A percentile compares a stretch with the other conserved stretches of the same genome.
Conservation (phyloP, 495 filamentous ascomycete genomes). For the Collariella sp. region DNA sequence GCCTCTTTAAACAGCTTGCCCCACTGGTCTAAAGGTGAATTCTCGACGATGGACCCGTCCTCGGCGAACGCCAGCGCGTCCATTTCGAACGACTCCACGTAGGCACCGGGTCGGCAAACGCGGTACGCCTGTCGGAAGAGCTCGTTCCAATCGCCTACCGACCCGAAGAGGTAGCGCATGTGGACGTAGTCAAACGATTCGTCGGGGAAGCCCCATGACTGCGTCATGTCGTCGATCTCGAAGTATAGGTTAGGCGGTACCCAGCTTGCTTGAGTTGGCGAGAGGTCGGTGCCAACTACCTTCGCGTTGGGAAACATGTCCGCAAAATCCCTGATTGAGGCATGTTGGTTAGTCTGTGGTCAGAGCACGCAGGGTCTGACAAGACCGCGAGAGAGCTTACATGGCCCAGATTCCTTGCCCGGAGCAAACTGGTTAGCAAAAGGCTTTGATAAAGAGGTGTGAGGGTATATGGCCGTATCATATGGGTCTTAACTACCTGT, state of each 20-base stretch:
- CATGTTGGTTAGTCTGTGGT: too few relatives aligned
- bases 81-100: constrained; percentile 22
- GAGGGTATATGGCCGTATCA: too few relatives aligned
- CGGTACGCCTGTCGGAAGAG: constrained; percentile 32
- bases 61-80: constrained; percentile 19
- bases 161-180: constrained; percentile 48
- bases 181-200: constrained; percentile 58
- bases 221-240: constrained; percentile 49
- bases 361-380: too few relatives aligned
- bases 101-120: constrained; percentile 35
- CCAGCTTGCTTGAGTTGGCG: constrained; percentile 45
- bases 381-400: constrained; percentile 10
- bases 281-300: constrained; percentile 56
- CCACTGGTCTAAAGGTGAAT: constrained; percentile 31
- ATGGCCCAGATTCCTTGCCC: constrained; percentile 35
- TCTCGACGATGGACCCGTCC: constrained; percentile 23
- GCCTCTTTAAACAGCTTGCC: constrained; percentile 25
- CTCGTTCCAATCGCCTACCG: constrained; percentile 48
- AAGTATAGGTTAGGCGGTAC: constrained; percentile 44
- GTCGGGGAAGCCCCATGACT: constrained; percentile 42
- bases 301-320: constrained; percentile 46
- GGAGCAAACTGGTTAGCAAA: background rate
- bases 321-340: constrained; percentile 24
- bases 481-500: too few relatives aligned
- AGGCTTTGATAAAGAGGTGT: background rate